These are phyloP conservation scores for Aspergillus ruber DNA, from an alignment of 2,329 filamentous ascomycete species.

Conservation along the genomic window DNA sequence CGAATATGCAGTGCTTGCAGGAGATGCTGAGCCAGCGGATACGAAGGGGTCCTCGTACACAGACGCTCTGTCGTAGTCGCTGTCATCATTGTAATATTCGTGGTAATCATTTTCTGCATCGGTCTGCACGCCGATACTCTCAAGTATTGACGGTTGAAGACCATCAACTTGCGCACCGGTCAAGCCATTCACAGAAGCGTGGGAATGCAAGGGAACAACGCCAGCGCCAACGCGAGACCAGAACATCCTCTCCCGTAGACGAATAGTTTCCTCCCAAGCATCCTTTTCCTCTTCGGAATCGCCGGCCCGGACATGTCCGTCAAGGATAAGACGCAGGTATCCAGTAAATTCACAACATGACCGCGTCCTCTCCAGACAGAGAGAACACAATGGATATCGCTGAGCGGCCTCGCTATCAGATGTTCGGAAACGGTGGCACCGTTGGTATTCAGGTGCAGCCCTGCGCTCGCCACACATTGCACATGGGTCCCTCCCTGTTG, in stretches of 20 bases:
- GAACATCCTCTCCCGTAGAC: conserved; percentile 89
- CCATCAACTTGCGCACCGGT: neutral
- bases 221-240: conserved; percentile 91
- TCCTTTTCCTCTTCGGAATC: conserved; percentile 76
- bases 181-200: conserved; percentile 11
- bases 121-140: conserved; percentile 5
- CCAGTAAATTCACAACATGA: conserved; percentile 89
- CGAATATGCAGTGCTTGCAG: conserved; percentile 7
- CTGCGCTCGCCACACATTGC: conserved; percentile 82
- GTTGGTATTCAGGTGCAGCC: conserved; percentile 62
- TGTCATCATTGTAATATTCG: conserved; percentile 2
- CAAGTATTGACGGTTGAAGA: neutral
- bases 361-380: conserved; percentile 76
- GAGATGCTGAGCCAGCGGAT: conserved; percentile 7
- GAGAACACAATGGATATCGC: conserved; percentile 81
- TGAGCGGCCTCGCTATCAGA: conserved; percentile 82
- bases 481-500: conserved; percentile 60
- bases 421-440: conserved; percentile 82
- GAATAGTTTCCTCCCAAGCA: conserved; percentile 92
- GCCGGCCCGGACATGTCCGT: conserved; percentile 83
- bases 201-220: conserved; percentile 62
- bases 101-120: conserved; percentile 3
- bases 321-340: conserved; percentile 83
- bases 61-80: conserved; percentile 1
- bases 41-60: conserved; percentile 8